Base-by-base conservation (phyloP, 2,329 filamentous ascomycete species). In the Epichloe scottii region DNA sequence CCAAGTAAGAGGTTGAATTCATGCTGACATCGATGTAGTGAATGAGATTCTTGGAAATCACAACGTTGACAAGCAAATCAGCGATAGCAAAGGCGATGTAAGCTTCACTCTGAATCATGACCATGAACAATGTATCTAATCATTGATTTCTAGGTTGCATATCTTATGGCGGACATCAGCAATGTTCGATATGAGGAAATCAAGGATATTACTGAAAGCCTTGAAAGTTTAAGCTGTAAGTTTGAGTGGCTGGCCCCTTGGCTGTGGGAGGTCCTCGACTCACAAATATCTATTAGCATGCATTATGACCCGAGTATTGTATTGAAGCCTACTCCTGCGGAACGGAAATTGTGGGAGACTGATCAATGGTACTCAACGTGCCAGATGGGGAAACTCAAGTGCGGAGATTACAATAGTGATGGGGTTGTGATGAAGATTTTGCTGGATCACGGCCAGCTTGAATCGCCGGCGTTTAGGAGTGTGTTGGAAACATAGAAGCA, bases 51-150 rank as follows among this genome's bases (percentile, higher is more conserved):
- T 98, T 46, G 87, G 86, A 42, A 84, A 94, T 62, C 90, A 98
- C 75, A 98, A 98, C 68, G 90, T 98, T 60, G 91, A 96, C 73
- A 97, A 97, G 77, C 93, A 98, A 71, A 97, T 94, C 74, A 93
- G 88, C 48, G 93, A 97, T 68, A 95, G 87, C 70, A 85, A 85
- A 72, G 91, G 89, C 59, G 91, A 97, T 66, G 84, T 87, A 70
- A 57, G 77, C 59, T 39, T 33, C 23, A 2, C 19, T 14, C 8
- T 33, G 14, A 14, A 7, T 48, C 30, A 51, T 23, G 15, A 10
- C 4, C 34, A 3, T 17, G n/a, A 7, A 12, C 10, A 44, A 19
- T 12, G 2, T 8, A n/a, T 50, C 5, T 51, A 26, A 48, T 14
- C 15, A 33, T 45, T 14, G 17, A 26, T 38, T 12, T 10, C 5